Percentiles rank a stretch among this genome's conserved stretches.
phyloP scores from a whole-genome alignment of 2,329 filamentous ascomycete genomes.

The Capronia coronata region DNA sequence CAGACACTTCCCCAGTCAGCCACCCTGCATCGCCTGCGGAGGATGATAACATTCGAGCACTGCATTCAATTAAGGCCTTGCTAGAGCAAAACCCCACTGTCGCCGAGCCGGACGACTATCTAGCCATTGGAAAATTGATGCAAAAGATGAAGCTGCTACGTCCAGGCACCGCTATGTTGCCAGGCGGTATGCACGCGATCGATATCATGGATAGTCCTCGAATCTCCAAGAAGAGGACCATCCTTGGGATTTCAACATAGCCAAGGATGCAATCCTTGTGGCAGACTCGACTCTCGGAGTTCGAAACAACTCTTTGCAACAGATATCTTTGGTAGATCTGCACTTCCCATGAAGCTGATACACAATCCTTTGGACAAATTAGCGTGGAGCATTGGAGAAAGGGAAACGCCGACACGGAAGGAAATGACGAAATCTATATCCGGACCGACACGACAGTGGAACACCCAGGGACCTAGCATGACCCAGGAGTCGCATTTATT shows the following conservation, averaged over 20 bases:
- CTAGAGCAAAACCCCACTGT: slow-evolving; percentile 68
- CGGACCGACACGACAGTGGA: slow-evolving; percentile 10
- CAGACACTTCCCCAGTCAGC: slow-evolving; percentile 45
- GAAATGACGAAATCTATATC: slow-evolving; percentile 5
- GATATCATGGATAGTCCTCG: slow-evolving; percentile 39
- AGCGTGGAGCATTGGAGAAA: slow-evolving; percentile 14
- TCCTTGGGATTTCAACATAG: slow-evolving; percentile 34
- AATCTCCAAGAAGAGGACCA: slow-evolving; percentile 43
- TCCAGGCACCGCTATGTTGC: slow-evolving; percentile 33
- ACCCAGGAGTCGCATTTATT: slow-evolving; percentile 15
- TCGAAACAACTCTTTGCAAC: slow-evolving; percentile 9
- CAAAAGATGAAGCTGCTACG: slow-evolving; percentile 73
- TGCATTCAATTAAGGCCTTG: slow-evolving; percentile 75
- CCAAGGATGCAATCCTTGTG: neutral
- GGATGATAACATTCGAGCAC: slow-evolving; percentile 75
- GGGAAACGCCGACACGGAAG: slow-evolving; percentile 7
- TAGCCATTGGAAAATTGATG: slow-evolving; percentile 72
- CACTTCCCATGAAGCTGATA: neutral
- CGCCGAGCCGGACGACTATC: slow-evolving; percentile 69
- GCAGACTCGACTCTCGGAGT: neutral
- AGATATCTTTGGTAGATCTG: slow-evolving; percentile 4
- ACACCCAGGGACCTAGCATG: slow-evolving; percentile 15
- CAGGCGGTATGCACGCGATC: slow-evolving; percentile 41
- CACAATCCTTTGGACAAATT: slow-evolving; percentile 19
- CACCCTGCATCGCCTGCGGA: slow-evolving; percentile 59